Evolutionary conservation across 306 rosid species (phyloP).

Genomic region (Canavalia ensiformis): DNA sequence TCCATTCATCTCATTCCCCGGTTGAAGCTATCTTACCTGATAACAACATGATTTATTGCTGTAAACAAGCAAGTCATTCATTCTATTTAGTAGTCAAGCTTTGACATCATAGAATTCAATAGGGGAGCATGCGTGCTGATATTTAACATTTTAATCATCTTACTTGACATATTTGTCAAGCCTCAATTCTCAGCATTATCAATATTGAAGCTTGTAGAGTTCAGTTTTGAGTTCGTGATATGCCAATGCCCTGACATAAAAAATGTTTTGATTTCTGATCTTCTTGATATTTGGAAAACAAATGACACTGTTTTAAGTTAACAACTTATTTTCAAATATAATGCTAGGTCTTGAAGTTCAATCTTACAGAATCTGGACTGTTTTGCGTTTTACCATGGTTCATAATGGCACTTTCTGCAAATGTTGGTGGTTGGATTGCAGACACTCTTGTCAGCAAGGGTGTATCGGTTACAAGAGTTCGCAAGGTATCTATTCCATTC

Average conservation of each 20-base stretch:
- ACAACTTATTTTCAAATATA: conserved; percentile 44
- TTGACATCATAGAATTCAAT: conserved; percentile 16
- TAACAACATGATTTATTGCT: neutral
- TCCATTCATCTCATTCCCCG: neutral
- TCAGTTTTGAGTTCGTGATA: conserved; percentile 9
- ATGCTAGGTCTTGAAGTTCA: conserved; percentile 94
- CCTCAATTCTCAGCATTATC: conserved; percentile 5
- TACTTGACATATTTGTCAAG: conserved; percentile 24
- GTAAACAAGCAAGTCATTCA: no score
- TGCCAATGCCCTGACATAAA: conserved; percentile 21
- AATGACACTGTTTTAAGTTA: conserved; percentile 24
- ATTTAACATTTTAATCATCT: conserved; percentile 3
- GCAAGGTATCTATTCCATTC: conserved; percentile 72
- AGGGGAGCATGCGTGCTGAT: conserved; percentile 13
- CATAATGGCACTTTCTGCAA: conserved; percentile 96
- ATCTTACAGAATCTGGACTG: conserved; percentile 94
- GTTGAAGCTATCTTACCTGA: neutral
- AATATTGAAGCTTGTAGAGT: conserved; percentile 3
- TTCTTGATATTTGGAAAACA: conserved; percentile 37
- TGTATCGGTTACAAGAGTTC: conserved; percentile 82
- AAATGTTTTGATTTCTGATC: conserved; percentile 22
- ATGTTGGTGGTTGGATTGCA: conserved; percentile 98
- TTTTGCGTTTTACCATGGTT: conserved; percentile 94
- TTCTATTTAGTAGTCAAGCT: neutral
- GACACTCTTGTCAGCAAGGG: conserved; percentile 96